phyloP scores from a whole-genome alignment of 441 rosid species.

The Eruca vesicaria region DNA sequence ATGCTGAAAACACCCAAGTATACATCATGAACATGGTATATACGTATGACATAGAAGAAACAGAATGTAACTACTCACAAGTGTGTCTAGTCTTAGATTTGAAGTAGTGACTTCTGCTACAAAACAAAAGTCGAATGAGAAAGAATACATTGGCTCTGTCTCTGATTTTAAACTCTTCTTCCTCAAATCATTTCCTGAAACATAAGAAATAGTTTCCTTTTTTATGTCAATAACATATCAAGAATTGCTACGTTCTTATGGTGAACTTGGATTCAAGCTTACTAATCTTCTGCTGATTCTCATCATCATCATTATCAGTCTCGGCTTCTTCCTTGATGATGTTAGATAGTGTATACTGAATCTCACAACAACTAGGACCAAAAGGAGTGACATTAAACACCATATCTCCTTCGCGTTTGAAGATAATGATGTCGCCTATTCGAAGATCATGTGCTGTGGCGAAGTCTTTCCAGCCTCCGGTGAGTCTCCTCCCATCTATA shows the following conservation, averaged over 20 bases:
- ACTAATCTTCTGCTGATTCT: not conserved
- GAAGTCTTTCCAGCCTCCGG: conserved; percentile 28
- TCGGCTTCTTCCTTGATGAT: not conserved
- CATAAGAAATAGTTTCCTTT: not conserved
- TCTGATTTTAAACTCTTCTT: not conserved
- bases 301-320: not conserved
- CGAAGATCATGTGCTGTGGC: conserved; percentile 16
- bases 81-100: conserved; percentile 4
- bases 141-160: not conserved
- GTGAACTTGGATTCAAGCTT: not conserved
- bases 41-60: not conserved
- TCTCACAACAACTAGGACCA: conserved; percentile 23
- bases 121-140: conserved; percentile 21
- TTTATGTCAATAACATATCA: not conserved
- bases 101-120: conserved; percentile 14
- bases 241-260: not conserved
- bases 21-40: not conserved
- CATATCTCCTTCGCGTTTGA: conserved; percentile 26
- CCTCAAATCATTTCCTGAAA: conserved; percentile 10
- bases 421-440: conserved; percentile 18
- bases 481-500: conserved; percentile 11
- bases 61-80: conserved; percentile 11
- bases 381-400: conserved; percentile 21
- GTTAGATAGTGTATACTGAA: conserved; percentile 9
- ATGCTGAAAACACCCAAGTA: not conserved